A percentile compares a stretch with the other conserved stretches of the same genome.
Conservation (phyloP, 441 rosid genomes). For the Francoa sonchifolia region DNA sequence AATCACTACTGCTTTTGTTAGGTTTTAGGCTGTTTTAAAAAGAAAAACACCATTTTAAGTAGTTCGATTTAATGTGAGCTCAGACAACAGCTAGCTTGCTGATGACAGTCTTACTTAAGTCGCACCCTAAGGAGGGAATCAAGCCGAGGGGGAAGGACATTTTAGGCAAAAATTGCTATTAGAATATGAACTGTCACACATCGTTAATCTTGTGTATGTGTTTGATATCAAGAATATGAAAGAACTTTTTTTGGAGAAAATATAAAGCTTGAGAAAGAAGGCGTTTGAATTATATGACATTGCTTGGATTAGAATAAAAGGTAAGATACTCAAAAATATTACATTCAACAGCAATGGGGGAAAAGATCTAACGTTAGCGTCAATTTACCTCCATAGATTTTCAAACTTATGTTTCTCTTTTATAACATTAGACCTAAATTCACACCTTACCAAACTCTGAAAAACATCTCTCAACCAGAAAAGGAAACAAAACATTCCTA, state of each 20-base stretch:
- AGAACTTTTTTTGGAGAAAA: not conserved
- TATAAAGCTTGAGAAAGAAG: conserved; percentile 42
- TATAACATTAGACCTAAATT: conserved; percentile 27
- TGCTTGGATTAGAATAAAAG: conserved; percentile 88
- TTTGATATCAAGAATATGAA: not conserved
- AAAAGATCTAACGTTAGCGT: conserved; percentile 51
- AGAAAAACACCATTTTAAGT: too few relatives aligned
- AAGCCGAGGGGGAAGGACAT: too few relatives aligned
- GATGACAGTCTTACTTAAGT: too few relatives aligned
- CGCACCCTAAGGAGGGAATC: too few relatives aligned
- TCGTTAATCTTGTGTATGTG: too few relatives aligned
- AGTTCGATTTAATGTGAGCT: too few relatives aligned
- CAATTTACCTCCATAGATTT: conserved; percentile 30
- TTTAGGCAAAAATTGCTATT: too few relatives aligned
- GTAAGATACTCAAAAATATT: conserved; percentile 15
- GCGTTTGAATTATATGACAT: conserved; percentile 23
- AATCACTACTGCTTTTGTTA: too few relatives aligned
- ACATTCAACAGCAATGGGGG: conserved; percentile 6
- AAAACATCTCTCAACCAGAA: conserved; percentile 51
- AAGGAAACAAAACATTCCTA: conserved; percentile 8
- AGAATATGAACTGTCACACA: too few relatives aligned
- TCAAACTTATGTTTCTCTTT: conserved; percentile 11
- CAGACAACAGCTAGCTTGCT: too few relatives aligned
- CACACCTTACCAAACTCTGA: conserved; percentile 74
- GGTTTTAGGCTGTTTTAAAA: too few relatives aligned